phyloP scores from a whole-genome alignment of 2,329 filamentous ascomycete genomes.

The Dothistroma septosporum region DNA sequence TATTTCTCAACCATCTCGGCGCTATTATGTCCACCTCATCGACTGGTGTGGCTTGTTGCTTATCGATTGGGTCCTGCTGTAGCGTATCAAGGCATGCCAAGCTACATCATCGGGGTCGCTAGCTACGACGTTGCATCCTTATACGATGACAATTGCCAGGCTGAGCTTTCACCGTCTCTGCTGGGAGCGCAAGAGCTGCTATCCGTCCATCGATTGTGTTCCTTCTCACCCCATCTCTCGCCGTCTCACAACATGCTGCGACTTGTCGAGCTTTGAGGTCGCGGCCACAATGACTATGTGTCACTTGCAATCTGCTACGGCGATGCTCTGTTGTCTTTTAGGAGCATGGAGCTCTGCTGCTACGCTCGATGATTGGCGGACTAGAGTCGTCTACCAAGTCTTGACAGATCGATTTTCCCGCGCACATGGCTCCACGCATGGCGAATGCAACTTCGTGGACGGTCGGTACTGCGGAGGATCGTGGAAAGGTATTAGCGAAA shows the following conservation, averaged over 20 bases:
- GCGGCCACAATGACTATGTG: slow-evolving; percentile 5
- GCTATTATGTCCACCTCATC: neutral
- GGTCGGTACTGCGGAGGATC: slow-evolving; percentile 38
- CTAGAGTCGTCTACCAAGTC: slow-evolving; percentile 39
- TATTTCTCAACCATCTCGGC: neutral
- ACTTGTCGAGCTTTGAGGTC: neutral
- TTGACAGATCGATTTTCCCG: slow-evolving; percentile 39
- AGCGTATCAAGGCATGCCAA: too few relatives aligned
- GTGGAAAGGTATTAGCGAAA: slow-evolving; percentile 41
- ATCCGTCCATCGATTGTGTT: slow-evolving; percentile 5
- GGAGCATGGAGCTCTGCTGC: slow-evolving; percentile 23
- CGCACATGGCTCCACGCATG: slow-evolving; percentile 23
- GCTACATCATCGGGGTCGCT: neutral
- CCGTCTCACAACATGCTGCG: slow-evolving; percentile 4
- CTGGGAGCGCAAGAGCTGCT: neutral
- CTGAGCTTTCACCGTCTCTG: neutral
- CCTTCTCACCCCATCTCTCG: neutral
- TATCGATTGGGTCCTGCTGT: too few relatives aligned
- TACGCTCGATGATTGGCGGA: slow-evolving; percentile 37
- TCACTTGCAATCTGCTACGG: neutral
- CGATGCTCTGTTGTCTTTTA: slow-evolving; percentile 1
- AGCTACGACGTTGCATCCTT: neutral
- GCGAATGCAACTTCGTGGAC: slow-evolving; percentile 26
- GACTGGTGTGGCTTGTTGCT: neutral
- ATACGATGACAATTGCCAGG: neutral